Base-by-base conservation (phyloP, 1,284 basidiomycete species). In the Golubevia sp. region DNA sequence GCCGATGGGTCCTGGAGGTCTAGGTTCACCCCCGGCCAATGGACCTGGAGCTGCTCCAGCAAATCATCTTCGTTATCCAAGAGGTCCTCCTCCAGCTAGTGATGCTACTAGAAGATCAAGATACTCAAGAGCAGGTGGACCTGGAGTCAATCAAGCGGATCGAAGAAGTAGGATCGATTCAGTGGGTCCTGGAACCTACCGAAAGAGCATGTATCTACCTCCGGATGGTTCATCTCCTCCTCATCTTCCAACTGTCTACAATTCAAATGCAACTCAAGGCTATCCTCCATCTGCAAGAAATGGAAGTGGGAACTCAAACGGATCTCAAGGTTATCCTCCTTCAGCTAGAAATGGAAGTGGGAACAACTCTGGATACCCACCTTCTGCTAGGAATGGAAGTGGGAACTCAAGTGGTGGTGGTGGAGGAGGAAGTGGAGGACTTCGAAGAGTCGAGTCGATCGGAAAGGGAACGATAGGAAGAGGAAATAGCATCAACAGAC, bases 131-230 rank as follows among this genome's bases (percentile, higher is more conserved):
- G 67, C 11, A 70, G 62, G 20, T 61, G 71, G 4, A 58, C 65
- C 21, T 65, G 68, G 11, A 62, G 63, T 23, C 70, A 73, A 25
- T 63, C 51, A 1, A 58, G 64, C 63, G 6, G 53, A 49, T 51
- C 57, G 71, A 56, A 55, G 66, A n/a, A 73, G 71, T 59, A 58
- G 68, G 4, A 73, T 73, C 62, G 71, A 73, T 59, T 68, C 66
- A 30, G 57, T 73, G 5, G 71, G 71, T 3, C 68, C 71, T n/a
- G 71, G 71, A 11, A 73, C 68, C 21, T 73, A 73, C 21, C 62
- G 71, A 23, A 73, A 73, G 48, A 70, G 67, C 26, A 73, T 73
- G 71, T 73, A 64, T 49, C 49, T 73, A 8, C 55, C 61, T 26
- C 66, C 64, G 23, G 59, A 67, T 20, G 44, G 52, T 49, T 48